Conservation (phyloP, 2,329 filamentous ascomycete species). For the Cadophora malorum region DNA sequence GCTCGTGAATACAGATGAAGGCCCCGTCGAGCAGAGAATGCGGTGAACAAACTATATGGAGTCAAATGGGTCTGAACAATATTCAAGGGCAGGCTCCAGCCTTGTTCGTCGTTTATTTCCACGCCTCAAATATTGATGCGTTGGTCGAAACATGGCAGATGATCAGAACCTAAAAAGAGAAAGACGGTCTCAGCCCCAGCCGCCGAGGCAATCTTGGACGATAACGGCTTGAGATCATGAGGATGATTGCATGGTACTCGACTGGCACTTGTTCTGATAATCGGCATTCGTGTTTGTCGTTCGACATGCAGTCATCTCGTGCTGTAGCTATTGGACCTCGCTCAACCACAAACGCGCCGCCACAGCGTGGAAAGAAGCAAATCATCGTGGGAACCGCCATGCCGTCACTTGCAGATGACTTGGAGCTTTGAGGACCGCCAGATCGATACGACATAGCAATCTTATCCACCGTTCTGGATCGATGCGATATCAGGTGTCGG, state of each 20-base stretch:
- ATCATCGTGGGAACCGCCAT: not conserved
- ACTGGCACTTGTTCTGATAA: not conserved
- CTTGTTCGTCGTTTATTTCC: not conserved
- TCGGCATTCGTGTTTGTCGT: not conserved
- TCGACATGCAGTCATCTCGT: not conserved
- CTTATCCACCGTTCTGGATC: not conserved
- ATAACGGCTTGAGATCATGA: not conserved
- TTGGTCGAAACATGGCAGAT: conserved; percentile 12
- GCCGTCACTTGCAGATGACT: too few species aligned
- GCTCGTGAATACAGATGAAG: too few species aligned
- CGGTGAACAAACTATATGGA: too few species aligned
- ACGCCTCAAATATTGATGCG: conserved; percentile 11
- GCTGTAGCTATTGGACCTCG: not conserved
- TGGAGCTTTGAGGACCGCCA: not conserved
- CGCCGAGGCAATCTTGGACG: not conserved
- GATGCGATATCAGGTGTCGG: not conserved
- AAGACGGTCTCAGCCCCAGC: not conserved
- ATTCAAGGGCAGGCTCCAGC: not conserved
- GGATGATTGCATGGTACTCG: not conserved
- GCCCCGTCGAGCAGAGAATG: too few species aligned
- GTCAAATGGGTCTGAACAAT: too few species aligned
- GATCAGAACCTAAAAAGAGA: conserved; percentile 6
- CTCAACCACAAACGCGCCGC: too few species aligned
- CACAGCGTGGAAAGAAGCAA: not conserved
- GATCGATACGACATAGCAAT: not conserved